A percentile compares a stretch with the other conserved stretches of the same genome.
Conservation (phyloP, 306 rosid genomes). For the Vicia villosa region DNA sequence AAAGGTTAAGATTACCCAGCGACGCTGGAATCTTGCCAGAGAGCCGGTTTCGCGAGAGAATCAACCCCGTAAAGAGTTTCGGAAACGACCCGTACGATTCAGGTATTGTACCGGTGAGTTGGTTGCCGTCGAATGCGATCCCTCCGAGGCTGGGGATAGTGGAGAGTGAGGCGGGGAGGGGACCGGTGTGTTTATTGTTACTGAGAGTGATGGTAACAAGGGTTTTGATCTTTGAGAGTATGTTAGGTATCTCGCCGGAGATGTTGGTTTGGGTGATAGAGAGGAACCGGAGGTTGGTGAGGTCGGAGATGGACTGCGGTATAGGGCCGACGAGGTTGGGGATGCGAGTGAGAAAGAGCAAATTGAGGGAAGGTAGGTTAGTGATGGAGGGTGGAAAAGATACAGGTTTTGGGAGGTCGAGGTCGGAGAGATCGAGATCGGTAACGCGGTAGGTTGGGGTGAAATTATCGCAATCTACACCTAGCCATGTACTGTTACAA, state of each 20-base stretch:
- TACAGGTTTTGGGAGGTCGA: conserved; percentile 5
- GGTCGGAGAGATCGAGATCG: neutral
- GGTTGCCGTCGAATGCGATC: neutral
- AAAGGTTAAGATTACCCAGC: too few relatives aligned
- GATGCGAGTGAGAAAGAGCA: neutral
- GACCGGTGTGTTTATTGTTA: conserved; percentile 1
- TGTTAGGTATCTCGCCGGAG: conserved; percentile 17
- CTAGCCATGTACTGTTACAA: conserved; percentile 6
- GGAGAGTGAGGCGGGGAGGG: conserved; percentile 27
- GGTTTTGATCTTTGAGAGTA: conserved; percentile 28
- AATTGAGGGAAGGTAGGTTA: conserved; percentile 6
- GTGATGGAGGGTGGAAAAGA: conserved; percentile 18
- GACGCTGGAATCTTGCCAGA: too few relatives aligned
- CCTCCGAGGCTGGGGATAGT: conserved; percentile 35
- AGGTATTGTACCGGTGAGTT: neutral
- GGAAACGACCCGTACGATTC: conserved; percentile 2
- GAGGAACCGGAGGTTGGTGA: conserved; percentile 19
- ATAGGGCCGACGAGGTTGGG: conserved; percentile 30
- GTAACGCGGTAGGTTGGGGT: conserved; percentile 34
- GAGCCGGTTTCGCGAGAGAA: too few relatives aligned
- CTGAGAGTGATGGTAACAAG: conserved; percentile 23
- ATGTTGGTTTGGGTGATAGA: conserved; percentile 22
- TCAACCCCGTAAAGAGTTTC: neutral
- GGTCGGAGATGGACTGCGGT: neutral
- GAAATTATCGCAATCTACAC: conserved; percentile 18